A percentile compares a stretch with the other conserved stretches of the same genome.
These are phyloP conservation scores for Cicer pinnatifidum DNA, from an alignment of 306 rosid species.

Conservation along the genomic window DNA sequence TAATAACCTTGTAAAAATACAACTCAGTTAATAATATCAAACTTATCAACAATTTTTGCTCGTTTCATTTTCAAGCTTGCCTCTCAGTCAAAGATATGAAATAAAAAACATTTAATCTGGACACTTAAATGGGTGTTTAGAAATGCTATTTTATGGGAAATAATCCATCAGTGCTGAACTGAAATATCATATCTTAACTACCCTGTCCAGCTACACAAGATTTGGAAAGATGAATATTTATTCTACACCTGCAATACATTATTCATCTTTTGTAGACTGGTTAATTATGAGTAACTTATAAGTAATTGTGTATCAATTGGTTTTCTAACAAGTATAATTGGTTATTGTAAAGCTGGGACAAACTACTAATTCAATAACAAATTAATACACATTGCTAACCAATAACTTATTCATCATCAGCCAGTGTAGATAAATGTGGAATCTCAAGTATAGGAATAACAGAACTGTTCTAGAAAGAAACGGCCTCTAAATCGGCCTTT, in stretches of 20 bases:
- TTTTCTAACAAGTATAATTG: background rate
- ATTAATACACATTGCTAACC: background rate
- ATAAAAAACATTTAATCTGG: slow-evolving; percentile 20
- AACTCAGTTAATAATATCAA: slow-evolving; percentile 4
- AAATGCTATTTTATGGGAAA: background rate
- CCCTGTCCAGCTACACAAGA: slow-evolving; percentile 18
- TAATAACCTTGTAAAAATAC: background rate
- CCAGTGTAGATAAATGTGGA: slow-evolving; percentile 1
- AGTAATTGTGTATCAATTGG: background rate
- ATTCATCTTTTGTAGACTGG: background rate
- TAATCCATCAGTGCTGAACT: background rate
- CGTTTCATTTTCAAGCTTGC: slow-evolving; percentile 4
- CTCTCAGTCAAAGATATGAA: slow-evolving; percentile 17
- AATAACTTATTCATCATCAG: background rate
- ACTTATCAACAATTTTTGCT: slow-evolving; percentile 1
- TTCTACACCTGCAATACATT: slow-evolving; percentile 2
- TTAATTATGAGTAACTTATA: slow-evolving; percentile 8
- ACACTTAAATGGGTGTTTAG: background rate
- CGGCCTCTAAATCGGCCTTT: background rate
- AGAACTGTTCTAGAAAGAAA: background rate
- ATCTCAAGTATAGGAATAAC: background rate
- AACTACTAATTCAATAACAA: background rate
- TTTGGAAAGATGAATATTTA: slow-evolving; percentile 5
- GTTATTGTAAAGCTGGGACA: background rate
- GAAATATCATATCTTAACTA: slow-evolving; percentile 2